Conservation (phyloP, 257 asterid genomes). For the Forsythia viridissima region DNA sequence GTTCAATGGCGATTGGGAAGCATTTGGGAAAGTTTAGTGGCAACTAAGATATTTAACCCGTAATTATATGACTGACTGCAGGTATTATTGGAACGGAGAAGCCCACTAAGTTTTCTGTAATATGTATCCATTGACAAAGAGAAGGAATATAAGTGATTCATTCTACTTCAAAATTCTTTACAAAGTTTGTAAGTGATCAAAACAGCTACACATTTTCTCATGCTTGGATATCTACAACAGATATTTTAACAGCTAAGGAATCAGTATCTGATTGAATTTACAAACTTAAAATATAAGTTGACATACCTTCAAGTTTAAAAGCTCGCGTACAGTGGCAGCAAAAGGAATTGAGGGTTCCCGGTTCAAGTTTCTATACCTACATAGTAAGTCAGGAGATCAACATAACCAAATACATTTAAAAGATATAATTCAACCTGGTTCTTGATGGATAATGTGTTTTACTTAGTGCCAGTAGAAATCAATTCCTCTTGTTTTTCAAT, state of each 20-base stretch:
- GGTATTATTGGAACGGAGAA: background rate
- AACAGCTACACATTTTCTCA: background rate
- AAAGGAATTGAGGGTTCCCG: slow-evolving; percentile 49
- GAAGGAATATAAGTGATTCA: background rate
- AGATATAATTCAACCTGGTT: slow-evolving; percentile 15
- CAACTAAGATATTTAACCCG: no score
- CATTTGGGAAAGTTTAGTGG: no score
- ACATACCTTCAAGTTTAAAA: slow-evolving; percentile 66
- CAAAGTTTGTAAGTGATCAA: background rate
- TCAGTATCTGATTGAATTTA: background rate
- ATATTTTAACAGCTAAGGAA: slow-evolving; percentile 5
- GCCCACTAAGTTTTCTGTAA: background rate
- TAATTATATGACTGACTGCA: background rate
- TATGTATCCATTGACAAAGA: background rate
- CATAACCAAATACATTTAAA: slow-evolving; percentile 22
- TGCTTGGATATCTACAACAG: slow-evolving; percentile 3
- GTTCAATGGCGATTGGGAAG: no score
- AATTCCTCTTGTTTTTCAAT: slow-evolving; percentile 64
- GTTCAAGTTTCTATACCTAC: slow-evolving; percentile 43
- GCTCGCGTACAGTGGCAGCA: slow-evolving; percentile 73
- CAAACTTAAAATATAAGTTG: slow-evolving; percentile 1
- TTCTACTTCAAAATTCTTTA: background rate
- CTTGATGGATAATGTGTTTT: slow-evolving; percentile 28
- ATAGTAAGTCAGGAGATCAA: slow-evolving; percentile 31
- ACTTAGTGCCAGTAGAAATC: slow-evolving; percentile 42